phyloP scores from a whole-genome alignment of 2,329 filamentous ascomycete species.

The Monilinia polystroma region DNA sequence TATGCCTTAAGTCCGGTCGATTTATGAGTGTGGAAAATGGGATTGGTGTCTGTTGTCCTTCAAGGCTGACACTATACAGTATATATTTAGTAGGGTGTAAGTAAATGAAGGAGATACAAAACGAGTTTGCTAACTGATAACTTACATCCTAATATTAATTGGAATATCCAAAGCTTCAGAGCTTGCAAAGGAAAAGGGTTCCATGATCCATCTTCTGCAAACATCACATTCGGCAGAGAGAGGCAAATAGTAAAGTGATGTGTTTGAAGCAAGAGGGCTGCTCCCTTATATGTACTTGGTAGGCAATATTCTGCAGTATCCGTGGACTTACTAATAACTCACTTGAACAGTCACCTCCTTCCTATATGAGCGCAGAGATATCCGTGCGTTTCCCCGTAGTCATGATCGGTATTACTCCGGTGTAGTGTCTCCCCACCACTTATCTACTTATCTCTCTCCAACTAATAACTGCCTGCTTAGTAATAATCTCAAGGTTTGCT shows the following conservation, averaged over 20 bases:
- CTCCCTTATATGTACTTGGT: neutral
- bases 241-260: neutral
- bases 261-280: neutral
- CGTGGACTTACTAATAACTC: too few species aligned
- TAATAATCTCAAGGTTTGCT: neutral
- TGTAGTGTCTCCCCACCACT: too few species aligned
- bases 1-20: slow-evolving; percentile 76
- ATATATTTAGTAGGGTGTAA: neutral
- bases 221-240: neutral
- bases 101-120: neutral
- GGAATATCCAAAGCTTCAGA: slow-evolving; percentile 80
- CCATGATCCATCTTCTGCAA: slow-evolving; percentile 57
- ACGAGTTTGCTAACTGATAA: slow-evolving; percentile 19
- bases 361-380: neutral
- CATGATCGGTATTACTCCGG: neutral
- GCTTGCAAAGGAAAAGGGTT: slow-evolving; percentile 92
- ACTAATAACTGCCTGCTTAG: neutral
- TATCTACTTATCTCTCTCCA: too few species aligned
- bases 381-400: neutral
- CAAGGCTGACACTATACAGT: slow-evolving; percentile 63
- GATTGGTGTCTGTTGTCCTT: slow-evolving; percentile 73
- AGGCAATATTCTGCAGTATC: too few species aligned
- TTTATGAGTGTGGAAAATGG: slow-evolving; percentile 76
- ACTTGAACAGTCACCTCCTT: too few species aligned
- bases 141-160: slow-evolving; percentile 63